phyloP scores from a whole-genome alignment of 176 grass and related monocot genomes.

The Musa acuminata region DNA sequence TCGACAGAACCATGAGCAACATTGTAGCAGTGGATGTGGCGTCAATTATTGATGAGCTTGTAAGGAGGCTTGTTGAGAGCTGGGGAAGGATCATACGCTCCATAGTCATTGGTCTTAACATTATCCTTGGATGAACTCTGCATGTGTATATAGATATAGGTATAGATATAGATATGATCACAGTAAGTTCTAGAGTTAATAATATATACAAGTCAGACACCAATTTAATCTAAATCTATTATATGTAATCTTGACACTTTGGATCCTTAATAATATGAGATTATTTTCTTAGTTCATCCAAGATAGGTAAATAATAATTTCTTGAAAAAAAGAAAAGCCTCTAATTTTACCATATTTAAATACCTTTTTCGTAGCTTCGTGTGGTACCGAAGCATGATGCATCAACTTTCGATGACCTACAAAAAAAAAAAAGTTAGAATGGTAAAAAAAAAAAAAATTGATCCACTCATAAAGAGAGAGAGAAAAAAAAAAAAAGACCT shows the following conservation, averaged over 20 bases:
- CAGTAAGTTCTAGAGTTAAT: no score
- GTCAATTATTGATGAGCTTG: neutral
- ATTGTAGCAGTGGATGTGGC: no score
- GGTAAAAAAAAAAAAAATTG: neutral
- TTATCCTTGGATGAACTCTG: neutral
- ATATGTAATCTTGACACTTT: no score
- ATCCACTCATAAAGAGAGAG: no score
- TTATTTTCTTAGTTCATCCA: no score
- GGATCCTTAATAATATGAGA: no score
- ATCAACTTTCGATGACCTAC: neutral
- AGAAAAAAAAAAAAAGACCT: no score
- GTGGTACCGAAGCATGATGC: neutral
- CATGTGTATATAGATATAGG: no score
- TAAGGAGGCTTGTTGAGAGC: neutral
- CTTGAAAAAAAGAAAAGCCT: neutral
- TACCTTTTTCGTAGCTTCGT: neutral
- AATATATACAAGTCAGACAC: no score
- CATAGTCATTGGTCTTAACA: constrained; percentile 8
- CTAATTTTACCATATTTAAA: neutral
- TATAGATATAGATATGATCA: no score
- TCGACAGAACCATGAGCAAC: no score
- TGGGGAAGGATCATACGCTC: constrained; percentile 4
- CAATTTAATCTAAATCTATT: no score
- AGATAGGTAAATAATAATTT: neutral
- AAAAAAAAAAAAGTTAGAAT: neutral